phyloP scores from a whole-genome alignment of 371 early-diverging fungal species.

The Apophysomyces trapeziformis region DNA sequence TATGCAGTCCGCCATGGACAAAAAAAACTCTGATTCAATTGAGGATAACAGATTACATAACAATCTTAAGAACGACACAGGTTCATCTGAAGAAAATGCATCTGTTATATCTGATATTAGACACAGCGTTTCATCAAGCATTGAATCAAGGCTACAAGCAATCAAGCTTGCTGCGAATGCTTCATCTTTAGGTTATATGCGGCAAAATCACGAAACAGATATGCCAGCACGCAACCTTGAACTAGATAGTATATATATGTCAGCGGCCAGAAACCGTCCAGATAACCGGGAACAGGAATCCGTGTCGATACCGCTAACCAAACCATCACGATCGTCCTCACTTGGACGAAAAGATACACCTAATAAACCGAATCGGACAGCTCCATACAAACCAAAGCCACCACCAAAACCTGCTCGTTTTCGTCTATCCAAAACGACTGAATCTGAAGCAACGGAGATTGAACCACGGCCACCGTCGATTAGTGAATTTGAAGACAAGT shows the following conservation, averaged over 20 bases:
- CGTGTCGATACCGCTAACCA: background rate
- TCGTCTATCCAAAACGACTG: constrained; percentile 28
- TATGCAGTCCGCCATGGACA: background rate
- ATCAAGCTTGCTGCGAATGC: constrained; percentile 8
- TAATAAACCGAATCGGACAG: background rate
- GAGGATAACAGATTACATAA: constrained; percentile 18
- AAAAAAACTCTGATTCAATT: constrained; percentile 11
- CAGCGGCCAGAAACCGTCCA: background rate
- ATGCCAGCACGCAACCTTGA: background rate
- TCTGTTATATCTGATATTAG: constrained; percentile 1
- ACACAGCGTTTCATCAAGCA: constrained; percentile 33
- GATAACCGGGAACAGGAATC: background rate
- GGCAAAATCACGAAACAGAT: background rate
- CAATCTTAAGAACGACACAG: constrained; percentile 17
- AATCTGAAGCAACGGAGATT: constrained; percentile 11
- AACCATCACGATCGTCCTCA: background rate
- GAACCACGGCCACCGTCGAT: constrained; percentile 22
- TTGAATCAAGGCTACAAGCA: constrained; percentile 38
- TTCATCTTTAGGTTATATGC: background rate
- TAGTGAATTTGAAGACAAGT: constrained; percentile 46
- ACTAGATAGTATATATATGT: background rate
- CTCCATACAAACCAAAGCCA: constrained; percentile 27
- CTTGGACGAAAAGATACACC: constrained; percentile 1
- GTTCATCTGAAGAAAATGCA: background rate
- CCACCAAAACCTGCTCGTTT: constrained; percentile 54